phyloP scores from a whole-genome alignment of 352 stramenopile genomes.

The Peronospora tabacina region DNA sequence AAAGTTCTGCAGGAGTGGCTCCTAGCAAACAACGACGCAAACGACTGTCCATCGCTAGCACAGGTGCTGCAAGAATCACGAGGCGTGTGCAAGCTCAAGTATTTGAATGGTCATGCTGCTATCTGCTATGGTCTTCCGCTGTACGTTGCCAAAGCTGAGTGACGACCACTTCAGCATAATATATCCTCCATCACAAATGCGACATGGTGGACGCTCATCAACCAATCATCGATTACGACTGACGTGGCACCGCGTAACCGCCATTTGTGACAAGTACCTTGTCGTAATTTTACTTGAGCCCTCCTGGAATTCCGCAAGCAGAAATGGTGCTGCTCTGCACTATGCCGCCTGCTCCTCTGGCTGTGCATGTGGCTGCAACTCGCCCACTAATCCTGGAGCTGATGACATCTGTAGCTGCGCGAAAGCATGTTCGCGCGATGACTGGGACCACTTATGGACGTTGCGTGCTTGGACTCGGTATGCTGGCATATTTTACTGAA shows the following conservation, averaged over 20 bases:
- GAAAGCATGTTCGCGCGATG: constrained; percentile 24
- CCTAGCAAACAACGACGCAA: constrained; percentile 41
- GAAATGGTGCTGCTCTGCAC: constrained; percentile 34
- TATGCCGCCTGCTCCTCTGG: constrained; percentile 19
- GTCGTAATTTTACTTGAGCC: constrained; percentile 18
- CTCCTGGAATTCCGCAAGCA: constrained; percentile 1
- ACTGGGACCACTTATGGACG: constrained; percentile 46
- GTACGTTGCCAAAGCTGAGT: constrained; percentile 25
- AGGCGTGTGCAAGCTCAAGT: constrained; percentile 89
- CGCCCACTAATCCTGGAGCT: constrained; percentile 23
- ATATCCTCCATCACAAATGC: constrained; percentile 16
- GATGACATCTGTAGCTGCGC: constrained; percentile 17
- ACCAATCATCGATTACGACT: constrained; percentile 21
- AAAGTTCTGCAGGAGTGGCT: constrained; percentile 57
- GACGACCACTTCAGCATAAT: constrained; percentile 10
- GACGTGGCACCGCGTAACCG: constrained; percentile 26
- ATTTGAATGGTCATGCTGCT: constrained; percentile 91
- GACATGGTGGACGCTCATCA: constrained; percentile 18
- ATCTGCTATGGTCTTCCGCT: constrained; percentile 93
- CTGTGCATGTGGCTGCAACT: constrained; percentile 28
- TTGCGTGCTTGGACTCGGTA: constrained; percentile 71
- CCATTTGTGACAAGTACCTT: constrained; percentile 19
- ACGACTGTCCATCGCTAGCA: constrained; percentile 36
- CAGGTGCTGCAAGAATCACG: constrained; percentile 67
- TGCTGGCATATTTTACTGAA: neutral